Conservation (phyloP, 1,139 yeast species). For the Pneumocystis wakefieldiae region DNA sequence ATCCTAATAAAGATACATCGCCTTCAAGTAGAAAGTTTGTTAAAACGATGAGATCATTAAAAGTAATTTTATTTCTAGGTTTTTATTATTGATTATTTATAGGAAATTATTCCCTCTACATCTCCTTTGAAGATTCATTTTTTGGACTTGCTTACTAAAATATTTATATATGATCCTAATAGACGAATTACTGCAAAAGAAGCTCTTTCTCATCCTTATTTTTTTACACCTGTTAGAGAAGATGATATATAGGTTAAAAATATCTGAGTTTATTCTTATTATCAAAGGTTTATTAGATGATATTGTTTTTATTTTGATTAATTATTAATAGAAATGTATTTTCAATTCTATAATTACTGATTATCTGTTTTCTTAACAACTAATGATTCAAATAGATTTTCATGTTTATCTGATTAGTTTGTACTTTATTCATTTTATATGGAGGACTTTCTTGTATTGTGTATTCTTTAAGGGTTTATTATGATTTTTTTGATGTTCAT, state of each 20-base stretch:
- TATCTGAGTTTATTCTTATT: background rate
- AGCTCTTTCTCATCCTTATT: constrained; percentile 56
- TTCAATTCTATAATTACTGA: background rate
- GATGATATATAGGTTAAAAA: background rate
- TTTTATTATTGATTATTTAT: background rate
- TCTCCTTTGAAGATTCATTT: constrained; percentile 31
- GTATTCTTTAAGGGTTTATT: background rate
- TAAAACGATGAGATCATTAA: constrained; percentile 36
- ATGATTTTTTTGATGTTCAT: background rate
- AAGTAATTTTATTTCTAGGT: constrained; percentile 17
- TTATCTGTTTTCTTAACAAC: background rate
- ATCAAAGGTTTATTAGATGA: background rate
- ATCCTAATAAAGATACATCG: constrained; percentile 29
- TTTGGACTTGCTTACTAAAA: constrained; percentile 47
- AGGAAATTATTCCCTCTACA: constrained; percentile 18
- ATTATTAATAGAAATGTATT: background rate
- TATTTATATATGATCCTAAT: constrained; percentile 68
- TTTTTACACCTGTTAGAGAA: background rate
- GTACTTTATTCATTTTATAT: background rate
- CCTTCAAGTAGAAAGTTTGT: constrained; percentile 36
- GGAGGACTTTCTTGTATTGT: background rate
- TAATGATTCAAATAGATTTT: background rate
- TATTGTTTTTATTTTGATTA: background rate
- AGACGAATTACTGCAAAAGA: constrained; percentile 61
- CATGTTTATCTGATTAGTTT: background rate